A percentile compares a stretch with the other conserved stretches of the same genome.
Evolutionary conservation across 148 eudicot genomes (phyloP).

Genomic region (Spergularia marina): DNA sequence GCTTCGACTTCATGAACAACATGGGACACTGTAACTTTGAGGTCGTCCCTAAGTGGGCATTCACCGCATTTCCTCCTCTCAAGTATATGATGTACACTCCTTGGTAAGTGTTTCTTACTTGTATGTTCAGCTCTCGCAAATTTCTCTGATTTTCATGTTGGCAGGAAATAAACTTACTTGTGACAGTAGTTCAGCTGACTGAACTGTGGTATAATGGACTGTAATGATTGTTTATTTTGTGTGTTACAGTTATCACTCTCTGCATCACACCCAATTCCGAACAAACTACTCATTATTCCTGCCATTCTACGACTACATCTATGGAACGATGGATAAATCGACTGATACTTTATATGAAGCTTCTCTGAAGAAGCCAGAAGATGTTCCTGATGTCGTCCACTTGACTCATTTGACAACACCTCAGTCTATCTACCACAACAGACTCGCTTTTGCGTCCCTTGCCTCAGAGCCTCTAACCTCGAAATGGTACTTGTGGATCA

Average conservation of each 20-base stretch:
- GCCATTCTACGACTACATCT: constrained; percentile 80
- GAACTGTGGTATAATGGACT: no score
- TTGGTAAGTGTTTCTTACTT: constrained; percentile 41
- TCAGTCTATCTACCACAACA: constrained; percentile 66
- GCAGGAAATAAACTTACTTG: no score
- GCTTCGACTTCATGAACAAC: constrained; percentile 64
- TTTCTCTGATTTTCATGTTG: no score
- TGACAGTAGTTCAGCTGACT: no score
- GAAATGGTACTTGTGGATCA: constrained; percentile 63
- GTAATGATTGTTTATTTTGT: neutral
- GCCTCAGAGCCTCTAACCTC: constrained; percentile 63
- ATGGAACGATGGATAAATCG: constrained; percentile 60
- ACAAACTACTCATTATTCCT: constrained; percentile 83
- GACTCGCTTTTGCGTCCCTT: constrained; percentile 63
- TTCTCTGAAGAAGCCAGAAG: constrained; percentile 47
- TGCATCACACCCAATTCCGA: constrained; percentile 81
- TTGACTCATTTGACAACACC: constrained; percentile 78
- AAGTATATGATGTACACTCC: constrained; percentile 72
- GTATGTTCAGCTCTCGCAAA: no score
- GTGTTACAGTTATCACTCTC: constrained; percentile 63
- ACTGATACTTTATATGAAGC: constrained; percentile 46
- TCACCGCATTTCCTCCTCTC: constrained; percentile 62
- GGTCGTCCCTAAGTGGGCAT: constrained; percentile 50
- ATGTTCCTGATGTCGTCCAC: constrained; percentile 58
- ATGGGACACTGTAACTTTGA: constrained; percentile 85